Percentiles rank a stretch among this genome's conserved stretches.
These are phyloP conservation scores for Raffaelea albimanens DNA, from an alignment of 2,329 filamentous ascomycete genomes.

Conservation along the genomic window DNA sequence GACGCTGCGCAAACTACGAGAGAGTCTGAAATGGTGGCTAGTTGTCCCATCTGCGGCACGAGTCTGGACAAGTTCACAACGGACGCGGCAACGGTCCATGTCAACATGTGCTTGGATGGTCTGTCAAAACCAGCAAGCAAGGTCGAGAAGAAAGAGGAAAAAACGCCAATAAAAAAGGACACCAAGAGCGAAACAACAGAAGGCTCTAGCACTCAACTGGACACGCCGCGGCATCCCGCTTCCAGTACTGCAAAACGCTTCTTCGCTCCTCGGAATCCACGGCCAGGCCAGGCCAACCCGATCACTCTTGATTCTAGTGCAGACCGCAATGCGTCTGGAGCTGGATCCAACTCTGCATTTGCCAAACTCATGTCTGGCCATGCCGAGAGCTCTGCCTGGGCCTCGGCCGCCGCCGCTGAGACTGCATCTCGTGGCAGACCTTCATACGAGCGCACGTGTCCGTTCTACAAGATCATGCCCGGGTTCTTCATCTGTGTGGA, in stretches of 20 bases:
- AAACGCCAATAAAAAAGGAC: not conserved
- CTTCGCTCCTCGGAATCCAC: constrained; percentile 58
- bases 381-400: constrained; percentile 85
- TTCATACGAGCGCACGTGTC: constrained; percentile 82
- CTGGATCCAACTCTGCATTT: constrained; percentile 60
- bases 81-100: constrained; percentile 70
- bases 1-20: no score
- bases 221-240: constrained; percentile 26
- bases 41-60: constrained; percentile 71
- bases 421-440: constrained; percentile 71
- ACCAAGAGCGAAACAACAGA: not conserved
- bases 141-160: not conserved
- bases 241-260: constrained; percentile 43
- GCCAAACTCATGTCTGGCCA: constrained; percentile 88
- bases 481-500: constrained; percentile 90
- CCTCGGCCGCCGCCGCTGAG: constrained; percentile 72
- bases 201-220: no score
- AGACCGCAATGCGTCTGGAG: no score
- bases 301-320: constrained; percentile 36
- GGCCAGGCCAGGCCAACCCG: constrained; percentile 73
- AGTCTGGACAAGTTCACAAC: constrained; percentile 48
- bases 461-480: constrained; percentile 97
- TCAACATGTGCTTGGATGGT: constrained; percentile 84
- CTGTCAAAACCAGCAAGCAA: not conserved
- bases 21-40: constrained; percentile 25